Evolutionary conservation across 306 rosid genomes (phyloP).

Genomic region (Prunus kanzakura): DNA sequence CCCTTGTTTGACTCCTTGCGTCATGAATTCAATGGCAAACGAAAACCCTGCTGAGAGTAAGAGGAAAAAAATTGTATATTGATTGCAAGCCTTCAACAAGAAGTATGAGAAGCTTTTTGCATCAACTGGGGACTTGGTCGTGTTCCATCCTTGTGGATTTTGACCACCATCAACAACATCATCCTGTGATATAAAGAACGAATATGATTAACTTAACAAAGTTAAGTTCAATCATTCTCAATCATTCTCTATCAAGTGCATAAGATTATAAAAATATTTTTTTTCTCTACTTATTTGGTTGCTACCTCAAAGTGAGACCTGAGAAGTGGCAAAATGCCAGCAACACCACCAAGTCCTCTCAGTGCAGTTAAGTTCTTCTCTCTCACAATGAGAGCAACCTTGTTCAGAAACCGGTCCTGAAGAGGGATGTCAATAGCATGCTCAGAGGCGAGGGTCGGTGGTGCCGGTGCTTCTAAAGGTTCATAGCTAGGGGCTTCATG

Average conservation of each 20-base stretch:
- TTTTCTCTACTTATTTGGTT: neutral
- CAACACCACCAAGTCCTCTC: constrained; percentile 29
- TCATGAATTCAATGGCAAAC: constrained; percentile 36
- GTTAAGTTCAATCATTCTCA: neutral
- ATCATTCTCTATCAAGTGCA: neutral
- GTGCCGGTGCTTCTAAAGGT: neutral
- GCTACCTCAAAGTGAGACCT: constrained; percentile 32
- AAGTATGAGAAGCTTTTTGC: constrained; percentile 23
- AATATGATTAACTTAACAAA: neutral
- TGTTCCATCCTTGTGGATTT: neutral
- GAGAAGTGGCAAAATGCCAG: constrained; percentile 21
- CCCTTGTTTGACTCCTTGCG: constrained; percentile 48
- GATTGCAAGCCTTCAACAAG: constrained; percentile 27
- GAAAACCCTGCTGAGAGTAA: constrained; percentile 38
- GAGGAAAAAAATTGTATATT: constrained; percentile 28
- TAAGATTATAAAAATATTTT: neutral
- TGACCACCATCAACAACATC: constrained; percentile 2
- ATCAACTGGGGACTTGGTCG: neutral
- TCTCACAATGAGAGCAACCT: constrained; percentile 33
- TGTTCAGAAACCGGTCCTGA: neutral
- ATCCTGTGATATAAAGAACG: neutral
- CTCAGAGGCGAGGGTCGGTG: constrained; percentile 2
- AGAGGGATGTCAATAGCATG: constrained; percentile 12
- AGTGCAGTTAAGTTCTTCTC: constrained; percentile 31
- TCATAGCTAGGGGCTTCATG: neutral